phyloP scores from a whole-genome alignment of 805 yeast genomes.

The Candida anglica region DNA sequence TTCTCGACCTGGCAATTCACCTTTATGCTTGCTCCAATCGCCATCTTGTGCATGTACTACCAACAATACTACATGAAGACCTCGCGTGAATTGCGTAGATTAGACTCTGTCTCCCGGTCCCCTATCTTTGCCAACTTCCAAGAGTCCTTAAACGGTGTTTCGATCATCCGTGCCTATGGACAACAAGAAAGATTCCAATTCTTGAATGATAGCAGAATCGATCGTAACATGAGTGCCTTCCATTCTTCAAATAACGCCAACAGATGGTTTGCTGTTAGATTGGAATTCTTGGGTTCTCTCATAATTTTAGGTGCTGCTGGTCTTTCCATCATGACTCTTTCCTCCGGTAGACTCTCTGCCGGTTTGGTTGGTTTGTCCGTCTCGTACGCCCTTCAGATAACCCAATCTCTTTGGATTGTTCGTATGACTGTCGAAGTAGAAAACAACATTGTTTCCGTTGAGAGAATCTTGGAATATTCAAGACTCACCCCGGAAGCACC shows the following conservation, averaged over 20 bases:
- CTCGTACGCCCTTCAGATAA: constrained; percentile 87
- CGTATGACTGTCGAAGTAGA: constrained; percentile 99
- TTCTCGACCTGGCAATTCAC: constrained; percentile 85
- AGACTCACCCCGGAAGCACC: constrained; percentile 79
- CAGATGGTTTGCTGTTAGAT: constrained; percentile 95
- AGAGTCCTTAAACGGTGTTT: constrained; percentile 72
- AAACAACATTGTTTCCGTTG: constrained; percentile 95
- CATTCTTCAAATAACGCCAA: constrained; percentile 91
- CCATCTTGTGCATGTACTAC: constrained; percentile 61
- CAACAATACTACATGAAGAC: constrained; percentile 75
- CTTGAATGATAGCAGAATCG: constrained; percentile 69
- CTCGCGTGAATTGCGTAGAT: constrained; percentile 77
- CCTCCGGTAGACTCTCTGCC: constrained; percentile 70
- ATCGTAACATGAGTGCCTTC: constrained; percentile 84
- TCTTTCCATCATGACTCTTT: constrained; percentile 69
- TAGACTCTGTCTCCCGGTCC: constrained; percentile 75
- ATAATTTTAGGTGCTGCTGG: constrained; percentile 87
- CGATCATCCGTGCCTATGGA: constrained; percentile 70
- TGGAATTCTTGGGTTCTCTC: constrained; percentile 86
- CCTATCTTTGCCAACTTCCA: constrained; percentile 84
- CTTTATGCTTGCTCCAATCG: constrained; percentile 65
- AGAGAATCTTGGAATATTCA: constrained; percentile 87
- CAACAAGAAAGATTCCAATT: constrained; percentile 61
- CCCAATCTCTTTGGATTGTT: constrained; percentile 95
- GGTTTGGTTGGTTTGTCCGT: constrained; percentile 94